Base-by-base conservation (phyloP, 345 rosid species). In the Heritiera fomes region DNA sequence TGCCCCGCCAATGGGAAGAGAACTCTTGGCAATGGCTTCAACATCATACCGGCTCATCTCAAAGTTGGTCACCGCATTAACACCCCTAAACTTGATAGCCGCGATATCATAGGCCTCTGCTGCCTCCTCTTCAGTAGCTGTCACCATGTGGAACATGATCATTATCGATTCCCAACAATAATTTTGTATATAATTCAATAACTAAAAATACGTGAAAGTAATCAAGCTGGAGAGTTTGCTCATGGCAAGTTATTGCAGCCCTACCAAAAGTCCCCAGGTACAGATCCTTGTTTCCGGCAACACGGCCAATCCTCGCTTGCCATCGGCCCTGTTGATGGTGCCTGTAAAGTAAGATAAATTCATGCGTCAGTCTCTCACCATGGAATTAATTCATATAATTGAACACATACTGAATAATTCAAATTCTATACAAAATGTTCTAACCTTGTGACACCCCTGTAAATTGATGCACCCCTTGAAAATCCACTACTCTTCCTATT, bases 241-340 rank as follows among this genome's bases (percentile, higher is more conserved):
- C 20, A 34, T 46, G 1, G 12, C n/a, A n/a, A 0, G 2, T 41
- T 40, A 6, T 8, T 12, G 65, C 23, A 6, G 71, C 77, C 78
- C 76, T 82, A 96, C 99, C 98, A 80, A 96, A 93, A 61, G 99
- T 96, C 77, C 99, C 99, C 0, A 96, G 93, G 75, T 96, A 96
- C 9, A 96, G 88, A 83, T 96, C 98, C 80, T 96, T 96, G 89
- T 96, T 96, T 30, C 99, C 99, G 0, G 99, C 99, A 8, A 95
- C 99, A 28, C 98, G 99, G 53, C 99, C 99, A 1, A 95, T 95
- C 81, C 99, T 92, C 58, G 99, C 98, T 83, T 95, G 99, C 99
- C 99, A 95, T 61, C 98, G 94, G 32, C 99, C 99, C 84, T 96
- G 99, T 82, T 96, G 97, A 83, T 96, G 99, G 83, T 96, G 99